These are phyloP conservation scores for Prunus mongolica DNA, from an alignment of 306 rosid species.

Conservation along the genomic window DNA sequence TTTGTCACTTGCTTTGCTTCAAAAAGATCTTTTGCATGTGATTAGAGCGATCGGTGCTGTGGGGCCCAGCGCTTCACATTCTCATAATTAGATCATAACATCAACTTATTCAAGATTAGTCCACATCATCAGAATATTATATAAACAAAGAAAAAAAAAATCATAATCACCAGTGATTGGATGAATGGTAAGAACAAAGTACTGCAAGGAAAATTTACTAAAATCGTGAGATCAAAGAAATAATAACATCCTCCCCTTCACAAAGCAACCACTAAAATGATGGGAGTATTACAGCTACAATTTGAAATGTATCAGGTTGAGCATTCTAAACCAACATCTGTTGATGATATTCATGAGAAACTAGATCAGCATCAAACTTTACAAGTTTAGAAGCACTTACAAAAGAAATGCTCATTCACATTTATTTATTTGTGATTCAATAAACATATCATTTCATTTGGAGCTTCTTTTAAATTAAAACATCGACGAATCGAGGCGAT, in stretches of 20 bases:
- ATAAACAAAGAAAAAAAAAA: background rate
- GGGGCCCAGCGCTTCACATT: slow-evolving; percentile 15
- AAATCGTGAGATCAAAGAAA: no score
- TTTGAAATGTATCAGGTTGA: background rate
- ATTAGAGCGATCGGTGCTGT: background rate
- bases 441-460: no score
- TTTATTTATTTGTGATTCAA: no score
- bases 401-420: no score
- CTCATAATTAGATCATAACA: background rate
- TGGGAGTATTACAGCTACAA: background rate
- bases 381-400: background rate
- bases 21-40: slow-evolving; percentile 19
- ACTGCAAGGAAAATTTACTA: background rate
- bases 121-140: background rate
- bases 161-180: background rate
- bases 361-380: background rate
- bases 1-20: slow-evolving; percentile 15
- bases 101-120: background rate
- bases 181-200: background rate
- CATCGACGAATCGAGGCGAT: no score
- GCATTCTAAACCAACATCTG: background rate
- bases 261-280: background rate
- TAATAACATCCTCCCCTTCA: background rate
- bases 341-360: background rate
- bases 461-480: no score